These are phyloP conservation scores for Urochloa ruziziensis DNA, from an alignment of 176 grass and related monocot species.

Conservation along the genomic window DNA sequence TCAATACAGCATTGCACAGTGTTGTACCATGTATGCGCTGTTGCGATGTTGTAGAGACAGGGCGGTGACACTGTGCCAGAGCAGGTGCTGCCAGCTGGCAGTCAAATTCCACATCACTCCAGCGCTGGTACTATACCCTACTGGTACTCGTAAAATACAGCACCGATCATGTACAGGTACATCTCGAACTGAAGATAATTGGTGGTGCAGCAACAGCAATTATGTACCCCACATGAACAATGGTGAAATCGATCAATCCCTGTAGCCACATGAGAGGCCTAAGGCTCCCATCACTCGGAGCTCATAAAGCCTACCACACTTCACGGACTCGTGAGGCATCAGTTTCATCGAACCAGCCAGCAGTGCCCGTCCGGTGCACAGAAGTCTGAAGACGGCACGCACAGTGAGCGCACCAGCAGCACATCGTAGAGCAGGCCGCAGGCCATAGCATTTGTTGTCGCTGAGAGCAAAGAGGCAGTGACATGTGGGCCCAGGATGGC, in stretches of 20 bases:
- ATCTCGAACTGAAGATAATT: neutral
- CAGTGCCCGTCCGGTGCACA: neutral
- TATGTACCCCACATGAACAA: too few relatives aligned
- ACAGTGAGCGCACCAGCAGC: neutral
- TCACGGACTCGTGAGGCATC: neutral
- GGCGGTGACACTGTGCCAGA: neutral
- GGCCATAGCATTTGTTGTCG: neutral
- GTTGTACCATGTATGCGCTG: neutral
- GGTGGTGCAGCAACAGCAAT: too few relatives aligned
- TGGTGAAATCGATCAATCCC: neutral
- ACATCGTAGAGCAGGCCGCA: neutral
- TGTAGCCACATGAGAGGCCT: conserved; percentile 3
- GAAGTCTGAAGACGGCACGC: neutral
- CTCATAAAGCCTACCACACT: neutral
- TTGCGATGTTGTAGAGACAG: neutral
- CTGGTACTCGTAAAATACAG: neutral
- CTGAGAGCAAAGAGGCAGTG: neutral
- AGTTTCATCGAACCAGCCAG: neutral
- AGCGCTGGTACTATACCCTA: neutral
- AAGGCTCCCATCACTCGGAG: neutral
- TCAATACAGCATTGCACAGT: too few relatives aligned
- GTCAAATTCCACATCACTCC: neutral
- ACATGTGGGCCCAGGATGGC: neutral
- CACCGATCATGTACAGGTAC: neutral
- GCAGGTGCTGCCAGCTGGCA: neutral